Evolutionary conservation across 352 stramenopile genomes (phyloP).

Genomic region (Phytophthora ohioensis): DNA sequence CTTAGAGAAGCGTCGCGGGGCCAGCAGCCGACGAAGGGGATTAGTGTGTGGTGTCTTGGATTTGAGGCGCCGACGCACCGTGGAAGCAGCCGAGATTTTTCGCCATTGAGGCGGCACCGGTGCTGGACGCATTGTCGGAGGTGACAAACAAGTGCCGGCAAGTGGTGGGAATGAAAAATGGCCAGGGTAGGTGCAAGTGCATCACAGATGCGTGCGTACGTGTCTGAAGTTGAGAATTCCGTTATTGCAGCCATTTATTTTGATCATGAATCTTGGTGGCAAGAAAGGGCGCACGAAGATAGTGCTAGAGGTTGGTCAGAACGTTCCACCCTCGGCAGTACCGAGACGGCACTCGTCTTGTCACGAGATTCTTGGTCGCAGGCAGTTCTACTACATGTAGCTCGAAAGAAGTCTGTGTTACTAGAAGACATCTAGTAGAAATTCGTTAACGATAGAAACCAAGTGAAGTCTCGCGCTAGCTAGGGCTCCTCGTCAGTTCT

Average conservation of each 20-base stretch:
- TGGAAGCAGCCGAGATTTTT: not conserved
- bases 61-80: constrained; percentile 14
- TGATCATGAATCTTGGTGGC: constrained; percentile 12
- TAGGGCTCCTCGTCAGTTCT: too few species aligned
- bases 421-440: too few species aligned
- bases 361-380: too few species aligned
- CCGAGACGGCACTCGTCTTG: too few species aligned
- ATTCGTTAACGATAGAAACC: too few species aligned
- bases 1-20: constrained; percentile 15
- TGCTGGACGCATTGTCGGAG: constrained; percentile 23
- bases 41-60: constrained; percentile 19
- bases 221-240: constrained; percentile 19
- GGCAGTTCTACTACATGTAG: too few species aligned
- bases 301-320: constrained; percentile 13
- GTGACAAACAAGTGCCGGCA: constrained; percentile 3
- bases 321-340: constrained; percentile 2
- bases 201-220: not conserved
- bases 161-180: constrained; percentile 35
- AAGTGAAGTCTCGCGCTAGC: too few species aligned
- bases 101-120: constrained; percentile 7
- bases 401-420: too few species aligned
- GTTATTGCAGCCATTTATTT: constrained; percentile 26
- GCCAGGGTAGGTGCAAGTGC: not conserved
- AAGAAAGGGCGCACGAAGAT: constrained; percentile 22
- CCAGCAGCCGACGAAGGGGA: constrained; percentile 17